Conservation (phyloP, 768 basidiomycete genomes). For the Asterophora parasitica region DNA sequence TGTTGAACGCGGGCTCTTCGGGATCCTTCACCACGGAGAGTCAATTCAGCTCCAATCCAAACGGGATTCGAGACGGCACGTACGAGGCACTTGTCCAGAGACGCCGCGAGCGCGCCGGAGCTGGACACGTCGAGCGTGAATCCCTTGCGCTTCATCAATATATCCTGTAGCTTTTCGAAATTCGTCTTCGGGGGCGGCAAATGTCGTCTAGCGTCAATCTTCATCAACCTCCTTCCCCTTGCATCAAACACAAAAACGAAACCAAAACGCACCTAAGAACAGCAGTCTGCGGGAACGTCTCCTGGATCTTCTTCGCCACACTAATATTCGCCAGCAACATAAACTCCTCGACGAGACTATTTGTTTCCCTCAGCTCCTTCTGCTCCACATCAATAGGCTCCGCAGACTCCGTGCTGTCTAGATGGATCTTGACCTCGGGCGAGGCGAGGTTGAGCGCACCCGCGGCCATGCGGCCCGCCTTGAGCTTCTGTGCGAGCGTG, state of each 20-base stretch:
- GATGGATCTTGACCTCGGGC: slow-evolving; percentile 95
- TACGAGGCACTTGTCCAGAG: slow-evolving; percentile 84
- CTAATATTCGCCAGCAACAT: slow-evolving; percentile 98
- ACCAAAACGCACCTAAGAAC: slow-evolving; percentile 62
- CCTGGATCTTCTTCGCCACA: slow-evolving; percentile 88
- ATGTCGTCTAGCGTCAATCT: slow-evolving; percentile 58
- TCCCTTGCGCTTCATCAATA: slow-evolving; percentile 80
- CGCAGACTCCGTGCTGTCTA: slow-evolving; percentile 88
- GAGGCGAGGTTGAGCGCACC: slow-evolving; percentile 98
- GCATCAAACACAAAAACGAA: too few relatives aligned
- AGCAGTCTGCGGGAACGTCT: slow-evolving; percentile 93
- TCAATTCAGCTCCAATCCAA: too few relatives aligned
- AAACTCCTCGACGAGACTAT: slow-evolving; percentile 96
- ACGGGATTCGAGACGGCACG: too few relatives aligned
- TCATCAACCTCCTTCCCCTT: background rate
- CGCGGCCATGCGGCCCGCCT: slow-evolving; percentile 81
- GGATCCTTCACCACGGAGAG: slow-evolving; percentile 73
- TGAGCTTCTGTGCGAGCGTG: slow-evolving; percentile 77
- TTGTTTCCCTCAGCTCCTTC: slow-evolving; percentile 89
- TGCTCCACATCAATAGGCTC: slow-evolving; percentile 98
- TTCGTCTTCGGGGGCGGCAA: slow-evolving; percentile 87
- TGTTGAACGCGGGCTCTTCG: slow-evolving; percentile 87
- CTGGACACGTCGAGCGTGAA: slow-evolving; percentile 84
- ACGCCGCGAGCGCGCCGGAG: slow-evolving; percentile 84
- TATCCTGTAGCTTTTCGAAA: slow-evolving; percentile 94